Evolutionary conservation across 2,329 filamentous ascomycete genomes (phyloP), one percentile per base, ranked within the genome.

Genomic region (Dactylonectria macrodidyma): DNA sequence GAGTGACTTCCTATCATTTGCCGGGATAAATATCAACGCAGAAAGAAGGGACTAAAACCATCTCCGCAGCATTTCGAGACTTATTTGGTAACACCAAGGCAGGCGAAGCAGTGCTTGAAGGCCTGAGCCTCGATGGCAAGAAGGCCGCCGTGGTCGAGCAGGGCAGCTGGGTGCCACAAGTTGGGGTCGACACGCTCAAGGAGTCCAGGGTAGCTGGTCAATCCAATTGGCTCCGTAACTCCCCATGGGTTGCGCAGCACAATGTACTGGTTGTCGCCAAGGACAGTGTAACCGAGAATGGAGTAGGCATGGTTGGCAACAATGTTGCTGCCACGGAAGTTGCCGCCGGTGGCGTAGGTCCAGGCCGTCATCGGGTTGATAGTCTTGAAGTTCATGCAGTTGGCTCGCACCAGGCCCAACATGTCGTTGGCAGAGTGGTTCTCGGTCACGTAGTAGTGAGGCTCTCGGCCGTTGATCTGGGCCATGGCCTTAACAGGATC

Each of bases 241-340:
- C 82, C 82, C 81, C 81, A 84, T 2, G 82, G 82, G 79, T 84
- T 84, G 71, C 82, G 80, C 19, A 83, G 73, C 60, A 84, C 81
- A 59, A 84, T 77, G 76, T 83, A 84, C 70, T 82, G 80, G 67
- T 76, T 76, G 16, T 80, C 75, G 24, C 80, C 82, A 54, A 78
- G 68, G 58, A 77, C 72, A 48, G 77, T 76, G 75, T 78, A 82
- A 14, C 81, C 81, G 19, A 83, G 80, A 11, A 84, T 77, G 38
- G 81, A 82, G 78, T 84, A 84, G 59, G 82, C 83, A 72, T 84
- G 82, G 78, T 84, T 84, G 65, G 81, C 82, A 7, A 83, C 83
- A 12, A 84, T 71, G 74, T 84, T 84, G 77, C 78, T 77, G 59
- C 83, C 82, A 64, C 78, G 76, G 75, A 78, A 84, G 65, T 73